Evolutionary conservation across 306 rosid species (phyloP).

Genomic region (Myrica gale): DNA sequence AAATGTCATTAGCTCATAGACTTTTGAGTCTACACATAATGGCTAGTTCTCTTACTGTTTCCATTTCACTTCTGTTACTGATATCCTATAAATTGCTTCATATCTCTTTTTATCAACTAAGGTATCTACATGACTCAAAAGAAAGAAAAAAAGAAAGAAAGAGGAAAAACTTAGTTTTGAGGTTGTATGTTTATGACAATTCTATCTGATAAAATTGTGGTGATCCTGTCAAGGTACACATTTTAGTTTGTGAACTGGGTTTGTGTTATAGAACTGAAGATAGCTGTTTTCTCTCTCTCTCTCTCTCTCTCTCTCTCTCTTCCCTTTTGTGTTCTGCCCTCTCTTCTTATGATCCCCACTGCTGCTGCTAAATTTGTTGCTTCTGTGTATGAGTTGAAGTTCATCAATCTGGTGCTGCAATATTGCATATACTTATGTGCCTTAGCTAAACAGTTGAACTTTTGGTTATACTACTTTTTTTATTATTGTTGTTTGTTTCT

Average conservation of each 20-base stretch:
- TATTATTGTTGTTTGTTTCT: background rate
- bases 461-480: background rate
- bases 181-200: background rate
- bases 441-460: background rate
- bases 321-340: background rate
- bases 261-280: background rate
- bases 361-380: slow-evolving; percentile 1
- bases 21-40: too few species aligned
- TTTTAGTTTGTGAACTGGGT: background rate
- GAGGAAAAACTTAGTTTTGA: too few species aligned
- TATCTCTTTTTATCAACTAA: background rate
- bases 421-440: background rate
- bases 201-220: too few species aligned
- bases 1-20: background rate
- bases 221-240: background rate
- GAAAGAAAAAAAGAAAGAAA: too few species aligned
- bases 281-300: background rate
- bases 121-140: background rate
- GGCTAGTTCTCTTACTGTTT: too few species aligned
- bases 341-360: background rate
- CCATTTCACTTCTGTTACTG: background rate
- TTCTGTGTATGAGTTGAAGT: background rate
- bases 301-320: too few species aligned
- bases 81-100: background rate
- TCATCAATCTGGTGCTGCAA: background rate